Conservation (phyloP, 1,139 yeast species). For the Candida glucosophila region DNA sequence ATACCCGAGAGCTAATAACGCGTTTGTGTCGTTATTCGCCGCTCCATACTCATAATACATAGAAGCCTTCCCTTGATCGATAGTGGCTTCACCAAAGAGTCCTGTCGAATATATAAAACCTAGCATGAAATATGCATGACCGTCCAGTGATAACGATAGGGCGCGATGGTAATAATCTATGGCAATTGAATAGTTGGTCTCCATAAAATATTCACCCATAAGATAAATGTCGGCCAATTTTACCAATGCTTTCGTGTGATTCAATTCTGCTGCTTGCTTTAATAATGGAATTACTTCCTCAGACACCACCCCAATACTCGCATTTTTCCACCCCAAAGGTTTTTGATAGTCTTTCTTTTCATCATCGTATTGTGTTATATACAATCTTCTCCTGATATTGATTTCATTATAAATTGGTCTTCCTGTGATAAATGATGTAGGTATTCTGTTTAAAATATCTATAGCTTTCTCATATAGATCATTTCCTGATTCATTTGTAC, state of each 20-base stretch:
- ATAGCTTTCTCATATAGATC: slow-evolving; percentile 6
- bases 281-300: slow-evolving; percentile 12
- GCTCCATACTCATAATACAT: slow-evolving; percentile 69
- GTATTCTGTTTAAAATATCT: slow-evolving; percentile 3
- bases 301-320: slow-evolving; percentile 4
- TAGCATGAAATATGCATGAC: slow-evolving; percentile 70
- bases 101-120: slow-evolving; percentile 81
- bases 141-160: slow-evolving; percentile 37
- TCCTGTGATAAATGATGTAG: slow-evolving; percentile 2
- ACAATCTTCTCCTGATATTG: slow-evolving; percentile 17
- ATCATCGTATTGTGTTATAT: slow-evolving; percentile 13
- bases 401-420: slow-evolving; percentile 12
- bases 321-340: neutral
- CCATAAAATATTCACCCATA: slow-evolving; percentile 62
- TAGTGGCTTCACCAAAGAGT: slow-evolving; percentile 58
- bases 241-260: slow-evolving; percentile 15
- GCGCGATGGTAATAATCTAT: slow-evolving; percentile 44
- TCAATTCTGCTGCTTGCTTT: slow-evolving; percentile 11
- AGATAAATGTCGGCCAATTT: slow-evolving; percentile 35
- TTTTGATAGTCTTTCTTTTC: slow-evolving; percentile 10
- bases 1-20: slow-evolving; percentile 70
- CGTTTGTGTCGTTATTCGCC: slow-evolving; percentile 53
- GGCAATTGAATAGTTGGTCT: slow-evolving; percentile 50
- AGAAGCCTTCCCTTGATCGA: slow-evolving; percentile 58
- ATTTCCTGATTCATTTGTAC: too few relatives aligned